Base-by-base conservation (phyloP, 83 land plant species). In the Picea abies region DNA sequence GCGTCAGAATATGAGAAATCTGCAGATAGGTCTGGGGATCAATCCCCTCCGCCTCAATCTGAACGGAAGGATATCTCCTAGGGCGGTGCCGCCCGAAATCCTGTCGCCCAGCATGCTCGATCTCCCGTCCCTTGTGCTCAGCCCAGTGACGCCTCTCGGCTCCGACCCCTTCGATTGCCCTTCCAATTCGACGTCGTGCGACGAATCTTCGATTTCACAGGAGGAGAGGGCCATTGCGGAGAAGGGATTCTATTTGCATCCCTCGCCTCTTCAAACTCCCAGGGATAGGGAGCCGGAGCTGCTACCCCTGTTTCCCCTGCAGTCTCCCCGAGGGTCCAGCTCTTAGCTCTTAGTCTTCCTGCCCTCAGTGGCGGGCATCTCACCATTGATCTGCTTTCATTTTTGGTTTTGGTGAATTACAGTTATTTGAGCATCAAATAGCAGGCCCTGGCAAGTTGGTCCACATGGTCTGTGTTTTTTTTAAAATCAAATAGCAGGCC, bases 21-120 rank as follows among this genome's bases (percentile, higher is more conserved):
- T 52, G 56, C 56, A 52, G 56, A 52, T 52, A 79, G 85, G 78
- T 17, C 78, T 90, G 79, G 84, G 83, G 83, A 87, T 92, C 79
- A 92, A 81, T 79, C 85, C 58, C 16, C 60, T 19, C 47, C 32
- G 56, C 78, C 0, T n/a, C 76, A 56, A 23, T 2, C 60, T 63
- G 70, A 25, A 26, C 52, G 82, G 81, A 1, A 44, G 79, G 25
- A 88, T 88, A 75, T 89, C 87, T 7, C 90, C 88, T 0, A 56
- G 86, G 5, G 71, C 71, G 29, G 75, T 29, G 2, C 49, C 83
- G n/a, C 77, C 77, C 4, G 92, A 88, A 84, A 78, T 90, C 67
- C 80, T 92, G 56, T 92, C 94, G 0, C 94, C 94, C n/a, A 88
- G 90, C 78, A 60, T 90, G 39, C 88, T 92, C 32, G 92, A 90